Evolutionary conservation across 1,139 yeast genomes (phyloP), one percentile per base, ranked within the genome.

Genomic region (Taphrina wiesneri): DNA sequence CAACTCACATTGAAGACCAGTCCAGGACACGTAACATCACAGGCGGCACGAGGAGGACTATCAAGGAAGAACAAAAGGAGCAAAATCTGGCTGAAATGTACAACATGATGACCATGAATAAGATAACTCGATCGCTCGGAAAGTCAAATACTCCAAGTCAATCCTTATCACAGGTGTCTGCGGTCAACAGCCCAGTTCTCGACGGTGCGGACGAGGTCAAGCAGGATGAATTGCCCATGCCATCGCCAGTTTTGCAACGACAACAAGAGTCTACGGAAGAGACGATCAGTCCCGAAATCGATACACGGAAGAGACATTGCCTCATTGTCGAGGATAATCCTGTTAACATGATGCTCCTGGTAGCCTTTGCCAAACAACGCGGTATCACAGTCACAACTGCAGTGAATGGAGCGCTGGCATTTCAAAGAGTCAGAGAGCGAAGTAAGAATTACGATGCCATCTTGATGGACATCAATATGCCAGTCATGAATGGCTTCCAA

Each of bases 401-500:
- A 17, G 53, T 26, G 30, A 53, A 61, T 36, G 65, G 65, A 3
- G 30, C 39, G n/a, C 23, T 52, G 26, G 65, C 65, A 21, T 46
- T 52, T 2, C 28, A 51, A 19, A 19, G 52, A 3, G 59, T 53
- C 25, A 15, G 17, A n/a, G 53, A 51, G 23, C 41, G 49, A 21
- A 9, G 81, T 83, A 53, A 89, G 86, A 25, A 17, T 25, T 63
- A 43, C 75, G 96, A 90, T 74, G 93, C 87, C 61, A 90, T 90
- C 17, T 81, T 90, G 71, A 90, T 90, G 96, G 96, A 90, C 78
- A 96, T 90, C 51, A 96, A 90, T 76, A 90, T 90, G 96, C 96
- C 96, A 5, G 90, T 89, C 7, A 89, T 90, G 95, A 96, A 96
- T 54, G 96, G 96, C 0, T 90, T 90, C 75, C 96, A 90, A 74